Evolutionary conservation across 2,329 filamentous ascomycete species (phyloP), one percentile per base, ranked within the genome.

Genomic region (Monilinia vaccinii-corymbosi): DNA sequence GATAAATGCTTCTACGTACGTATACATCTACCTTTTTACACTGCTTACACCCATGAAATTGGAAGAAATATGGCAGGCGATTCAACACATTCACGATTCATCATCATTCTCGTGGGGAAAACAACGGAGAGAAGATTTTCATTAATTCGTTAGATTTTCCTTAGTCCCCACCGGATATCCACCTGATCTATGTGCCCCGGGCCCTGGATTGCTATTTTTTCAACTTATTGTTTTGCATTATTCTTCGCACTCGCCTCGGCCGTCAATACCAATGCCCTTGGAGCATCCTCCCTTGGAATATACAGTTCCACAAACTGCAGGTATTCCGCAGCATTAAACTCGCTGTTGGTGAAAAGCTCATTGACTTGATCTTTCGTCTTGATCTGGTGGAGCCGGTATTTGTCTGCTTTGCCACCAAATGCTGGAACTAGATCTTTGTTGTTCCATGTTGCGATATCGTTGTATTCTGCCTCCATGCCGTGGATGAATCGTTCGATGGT

Each of bases 401-500:
- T 77, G 23, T 81, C 77, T 9, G 80, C 75, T 18, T 75, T 70
- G 1, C 81, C 87, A 47, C 88, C 87, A 69, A 94, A 91, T 0
- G 83, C 82, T 4, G 78, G 77, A 2, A 88, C 81, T 0, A 91
- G 74, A 23, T 84, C 82, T 71, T 83, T 84, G 77, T 86, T 88
- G 55, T 86, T 79, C 91, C 91, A 96, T 13, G 77, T 73, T 61
- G 82, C 79, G 60, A 96, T 85, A 70, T 96, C 89, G 70, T 96
- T 96, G 77, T 96, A 96, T 31, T 71, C 72, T 36, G 83, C 88
- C 10, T 91, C 78, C 84, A 87, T 87, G 57, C 90, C 90, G 73
- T 96, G 91, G 69, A 96, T 95, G 72, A 84, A 88, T 34, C 91
- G 84, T 75, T 96, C 91, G 71, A 95, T 94, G 11, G 91, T 94